These are phyloP conservation scores for Malbranchea zuffiana DNA, from an alignment of 2,329 filamentous ascomycete species.

Conservation along the genomic window DNA sequence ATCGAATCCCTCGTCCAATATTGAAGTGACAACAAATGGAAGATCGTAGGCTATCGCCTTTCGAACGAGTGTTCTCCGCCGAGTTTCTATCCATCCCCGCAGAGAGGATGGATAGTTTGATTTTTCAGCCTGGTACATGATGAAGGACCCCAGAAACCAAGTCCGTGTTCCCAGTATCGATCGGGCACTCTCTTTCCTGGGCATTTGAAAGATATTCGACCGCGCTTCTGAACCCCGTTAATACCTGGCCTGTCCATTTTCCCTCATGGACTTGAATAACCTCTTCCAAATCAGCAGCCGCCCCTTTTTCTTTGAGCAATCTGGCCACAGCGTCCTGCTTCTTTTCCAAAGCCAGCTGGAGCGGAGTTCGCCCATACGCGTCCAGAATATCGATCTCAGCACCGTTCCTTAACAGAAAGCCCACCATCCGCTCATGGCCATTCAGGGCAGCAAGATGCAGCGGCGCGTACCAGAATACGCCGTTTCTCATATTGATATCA, in stretches of 20 bases:
- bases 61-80: neutral
- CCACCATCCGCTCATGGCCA: conserved; percentile 5
- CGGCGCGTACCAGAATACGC: neutral
- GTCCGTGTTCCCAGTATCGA: too few relatives aligned
- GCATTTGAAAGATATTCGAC: too few relatives aligned
- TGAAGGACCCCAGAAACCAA: too few relatives aligned
- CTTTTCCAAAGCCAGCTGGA: conserved; percentile 1
- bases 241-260: too few relatives aligned
- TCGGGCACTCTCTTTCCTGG: too few relatives aligned
- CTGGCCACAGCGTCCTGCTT: neutral
- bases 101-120: too few relatives aligned
- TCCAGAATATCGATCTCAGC: conserved; percentile 9
- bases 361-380: conserved; percentile 7
- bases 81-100: neutral
- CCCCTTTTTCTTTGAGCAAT: conserved; percentile 8
- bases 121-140: too few relatives aligned
- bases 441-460: conserved; percentile 6
- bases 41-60: neutral
- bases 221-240: too few relatives aligned
- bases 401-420: conserved; percentile 9
- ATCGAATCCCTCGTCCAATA: conserved; percentile 4
- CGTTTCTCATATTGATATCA: neutral
- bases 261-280: neutral
- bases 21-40: neutral
- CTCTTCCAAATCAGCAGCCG: conserved; percentile 3